These are phyloP conservation scores for Candida frijolesensis DNA, from an alignment of 1,139 yeast genomes.

Conservation along the genomic window DNA sequence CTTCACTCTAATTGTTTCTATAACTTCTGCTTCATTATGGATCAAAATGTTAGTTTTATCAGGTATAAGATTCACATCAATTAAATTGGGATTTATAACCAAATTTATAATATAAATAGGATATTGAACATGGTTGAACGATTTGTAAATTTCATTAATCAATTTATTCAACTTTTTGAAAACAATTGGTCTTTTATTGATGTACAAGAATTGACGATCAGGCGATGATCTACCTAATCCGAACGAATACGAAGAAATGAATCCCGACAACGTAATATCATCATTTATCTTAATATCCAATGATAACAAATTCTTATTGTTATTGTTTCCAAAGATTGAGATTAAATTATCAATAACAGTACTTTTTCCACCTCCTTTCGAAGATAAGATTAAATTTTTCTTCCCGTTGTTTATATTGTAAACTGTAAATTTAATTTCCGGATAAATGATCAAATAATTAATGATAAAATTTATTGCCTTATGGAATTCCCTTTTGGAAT, in stretches of 20 bases:
- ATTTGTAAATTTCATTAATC: constrained; percentile 72
- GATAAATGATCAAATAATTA: constrained; percentile 65
- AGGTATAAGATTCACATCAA: constrained; percentile 90
- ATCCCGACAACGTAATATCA: constrained; percentile 52
- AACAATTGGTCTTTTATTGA: constrained; percentile 76
- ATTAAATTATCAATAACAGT: constrained; percentile 54
- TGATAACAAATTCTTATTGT: constrained; percentile 57
- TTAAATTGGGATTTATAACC: constrained; percentile 46
- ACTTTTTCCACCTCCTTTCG: constrained; percentile 46
- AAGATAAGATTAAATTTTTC: constrained; percentile 50
- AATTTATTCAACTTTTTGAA: constrained; percentile 58
- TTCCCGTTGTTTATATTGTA: constrained; percentile 54
- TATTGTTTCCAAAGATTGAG: constrained; percentile 69
- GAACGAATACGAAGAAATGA: constrained; percentile 71
- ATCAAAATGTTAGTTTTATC: constrained; percentile 77
- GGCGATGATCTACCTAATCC: constrained; percentile 64
- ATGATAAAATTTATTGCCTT: constrained; percentile 65
- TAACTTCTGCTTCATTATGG: constrained; percentile 61
- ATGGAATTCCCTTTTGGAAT: constrained; percentile 69
- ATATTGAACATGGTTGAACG: constrained; percentile 68
- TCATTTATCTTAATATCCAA: constrained; percentile 36
- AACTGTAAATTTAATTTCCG: constrained; percentile 59
- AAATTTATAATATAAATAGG: constrained; percentile 76
- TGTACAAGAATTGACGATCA: constrained; percentile 74
- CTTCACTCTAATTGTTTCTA: constrained; percentile 51